Percentiles rank a stretch among this genome's conserved stretches.
Conservation (phyloP, 2,329 filamentous ascomycete genomes). For the Sporothrix sp. region DNA sequence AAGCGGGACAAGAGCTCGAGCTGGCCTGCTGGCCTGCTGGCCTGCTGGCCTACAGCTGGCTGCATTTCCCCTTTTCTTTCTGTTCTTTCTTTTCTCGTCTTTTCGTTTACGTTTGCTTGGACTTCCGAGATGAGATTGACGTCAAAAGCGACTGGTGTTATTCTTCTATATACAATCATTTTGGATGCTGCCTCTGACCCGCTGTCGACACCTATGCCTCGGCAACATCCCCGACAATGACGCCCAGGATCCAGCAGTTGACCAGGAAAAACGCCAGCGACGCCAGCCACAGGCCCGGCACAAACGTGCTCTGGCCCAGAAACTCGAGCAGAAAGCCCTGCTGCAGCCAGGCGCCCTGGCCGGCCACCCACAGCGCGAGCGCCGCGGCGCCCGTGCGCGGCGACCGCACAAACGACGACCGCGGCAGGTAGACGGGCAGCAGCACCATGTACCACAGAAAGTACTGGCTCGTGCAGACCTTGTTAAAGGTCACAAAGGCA, state of each 20-base stretch:
- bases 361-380: slow-evolving; percentile 60
- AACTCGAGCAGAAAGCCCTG: slow-evolving; percentile 71
- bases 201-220: no score
- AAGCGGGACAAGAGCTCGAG: no score
- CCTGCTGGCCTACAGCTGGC: no score
- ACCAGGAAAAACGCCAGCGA: slow-evolving; percentile 72
- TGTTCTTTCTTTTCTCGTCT: background rate
- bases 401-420: slow-evolving; percentile 58
- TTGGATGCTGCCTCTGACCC: no score
- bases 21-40: background rate
- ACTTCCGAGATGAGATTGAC: no score
- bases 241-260: slow-evolving; percentile 78
- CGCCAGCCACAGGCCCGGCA: slow-evolving; percentile 70
- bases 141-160: no score
- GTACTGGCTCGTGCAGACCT: slow-evolving; percentile 98
- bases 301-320: slow-evolving; percentile 70
- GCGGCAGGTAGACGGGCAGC: slow-evolving; percentile 79
- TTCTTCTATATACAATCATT: no score
- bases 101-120: background rate
- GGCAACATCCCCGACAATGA: slow-evolving; percentile 59
- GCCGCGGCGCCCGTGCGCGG: slow-evolving; percentile 55
- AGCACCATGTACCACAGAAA: slow-evolving; percentile 98
- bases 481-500: slow-evolving; percentile 95
- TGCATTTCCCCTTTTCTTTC: no score
- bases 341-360: slow-evolving; percentile 67